These are phyloP conservation scores for Russula compacta DNA, from an alignment of 768 basidiomycete species.

Conservation along the genomic window DNA sequence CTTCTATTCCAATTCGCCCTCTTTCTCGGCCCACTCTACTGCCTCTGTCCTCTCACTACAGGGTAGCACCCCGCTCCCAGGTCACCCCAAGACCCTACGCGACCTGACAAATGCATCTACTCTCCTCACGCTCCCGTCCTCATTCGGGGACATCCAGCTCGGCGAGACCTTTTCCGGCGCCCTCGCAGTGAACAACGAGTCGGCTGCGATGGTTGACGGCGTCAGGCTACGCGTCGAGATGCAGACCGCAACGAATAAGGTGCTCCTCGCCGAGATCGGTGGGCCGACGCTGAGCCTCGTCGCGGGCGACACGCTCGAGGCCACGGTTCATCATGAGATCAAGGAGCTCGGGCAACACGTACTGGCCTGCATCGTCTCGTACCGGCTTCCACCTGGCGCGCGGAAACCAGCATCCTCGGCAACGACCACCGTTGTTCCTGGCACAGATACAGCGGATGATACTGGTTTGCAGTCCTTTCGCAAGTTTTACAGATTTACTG, in stretches of 20 bases:
- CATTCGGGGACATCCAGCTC: slow-evolving; percentile 81
- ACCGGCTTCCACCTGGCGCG: slow-evolving; percentile 57
- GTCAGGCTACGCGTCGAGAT: slow-evolving; percentile 72
- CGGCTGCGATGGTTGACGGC: slow-evolving; percentile 49
- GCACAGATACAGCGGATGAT: slow-evolving; percentile 31
- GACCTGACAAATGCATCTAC: slow-evolving; percentile 75
- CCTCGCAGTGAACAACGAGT: slow-evolving; percentile 77
- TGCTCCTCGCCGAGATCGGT: slow-evolving; percentile 53
- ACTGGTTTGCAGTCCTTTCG: slow-evolving; percentile 60
- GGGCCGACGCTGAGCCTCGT: slow-evolving; percentile 40
- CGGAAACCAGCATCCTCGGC: slow-evolving; percentile 43
- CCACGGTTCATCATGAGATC: slow-evolving; percentile 75
- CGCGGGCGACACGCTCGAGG: slow-evolving; percentile 54
- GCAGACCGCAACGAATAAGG: slow-evolving; percentile 68
- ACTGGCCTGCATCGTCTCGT: slow-evolving; percentile 74
- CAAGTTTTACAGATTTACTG: slow-evolving; percentile 88
- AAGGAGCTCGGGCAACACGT: slow-evolving; percentile 92
- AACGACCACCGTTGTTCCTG: slow-evolving; percentile 29
- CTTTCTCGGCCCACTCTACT: slow-evolving; percentile 75
- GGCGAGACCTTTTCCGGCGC: slow-evolving; percentile 84
- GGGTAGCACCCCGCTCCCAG: slow-evolving; percentile 56
- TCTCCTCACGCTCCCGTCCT: slow-evolving; percentile 68
- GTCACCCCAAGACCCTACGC: slow-evolving; percentile 75
- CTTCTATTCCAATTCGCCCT: slow-evolving; percentile 76
- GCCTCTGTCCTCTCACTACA: slow-evolving; percentile 71